These are phyloP conservation scores for Laetiporus sulphureus DNA, from an alignment of 1,284 basidiomycete genomes.

Conservation along the genomic window DNA sequence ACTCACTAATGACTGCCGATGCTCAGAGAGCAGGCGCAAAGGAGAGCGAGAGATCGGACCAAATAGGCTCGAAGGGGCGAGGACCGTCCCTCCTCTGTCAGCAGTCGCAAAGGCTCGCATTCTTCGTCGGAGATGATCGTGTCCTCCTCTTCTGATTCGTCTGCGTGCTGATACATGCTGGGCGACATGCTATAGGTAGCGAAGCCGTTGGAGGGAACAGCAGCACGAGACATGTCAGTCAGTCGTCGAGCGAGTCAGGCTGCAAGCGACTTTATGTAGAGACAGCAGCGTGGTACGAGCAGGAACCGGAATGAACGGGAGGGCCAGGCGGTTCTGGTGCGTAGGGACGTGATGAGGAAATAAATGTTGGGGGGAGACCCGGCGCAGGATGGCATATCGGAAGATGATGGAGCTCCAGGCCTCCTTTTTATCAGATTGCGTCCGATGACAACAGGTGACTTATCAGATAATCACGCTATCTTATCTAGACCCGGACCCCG, in stretches of 20 bases:
- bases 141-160: slow-evolving; percentile 5
- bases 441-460: not conserved
- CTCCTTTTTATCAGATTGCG: slow-evolving; percentile 16
- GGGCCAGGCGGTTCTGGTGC: not conserved
- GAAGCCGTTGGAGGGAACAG: slow-evolving; percentile 1
- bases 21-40: slow-evolving; percentile 71
- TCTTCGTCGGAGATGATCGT: slow-evolving; percentile 12
- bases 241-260: not conserved
- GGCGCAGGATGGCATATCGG: not conserved
- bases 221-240: slow-evolving; percentile 9
- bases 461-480: slow-evolving; percentile 6
- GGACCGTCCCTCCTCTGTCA: slow-evolving; percentile 8
- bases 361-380: not conserved
- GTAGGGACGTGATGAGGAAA: slow-evolving; percentile 2
- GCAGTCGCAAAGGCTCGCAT: slow-evolving; percentile 13
- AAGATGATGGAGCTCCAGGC: not conserved
- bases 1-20: slow-evolving; percentile 71
- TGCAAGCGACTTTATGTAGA: not conserved
- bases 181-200: not conserved
- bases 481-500: slow-evolving; percentile 3
- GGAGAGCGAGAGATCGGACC: slow-evolving; percentile 53
- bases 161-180: not conserved
- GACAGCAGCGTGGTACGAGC: slow-evolving; percentile 2
- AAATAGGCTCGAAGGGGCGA: slow-evolving; percentile 33
- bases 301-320: not conserved